Evolutionary conservation across 805 yeast genomes (phyloP).

Genomic region (Grigorovia yakushimaensis): DNA sequence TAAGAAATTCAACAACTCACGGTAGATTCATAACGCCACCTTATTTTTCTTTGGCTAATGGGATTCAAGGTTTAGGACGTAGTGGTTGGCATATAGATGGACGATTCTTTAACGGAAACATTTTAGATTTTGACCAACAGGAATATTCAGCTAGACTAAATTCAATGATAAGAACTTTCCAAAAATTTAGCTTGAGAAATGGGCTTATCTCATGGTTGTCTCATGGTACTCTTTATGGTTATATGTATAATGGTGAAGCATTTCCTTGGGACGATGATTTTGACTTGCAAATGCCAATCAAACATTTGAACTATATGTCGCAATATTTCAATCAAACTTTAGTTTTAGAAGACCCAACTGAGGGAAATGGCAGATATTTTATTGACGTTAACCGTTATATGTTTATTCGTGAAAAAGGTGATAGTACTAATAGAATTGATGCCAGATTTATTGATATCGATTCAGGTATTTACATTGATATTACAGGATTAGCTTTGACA

Average conservation of each 20-base stretch:
- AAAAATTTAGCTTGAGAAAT: constrained; percentile 36
- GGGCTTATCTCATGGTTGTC: constrained; percentile 52
- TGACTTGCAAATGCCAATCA: constrained; percentile 53
- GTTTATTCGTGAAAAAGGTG: constrained; percentile 47
- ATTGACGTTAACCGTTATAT: constrained; percentile 41
- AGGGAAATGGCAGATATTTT: constrained; percentile 49
- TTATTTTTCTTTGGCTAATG: constrained; percentile 26
- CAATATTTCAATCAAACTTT: constrained; percentile 34
- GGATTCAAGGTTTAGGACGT: neutral
- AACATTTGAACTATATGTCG: constrained; percentile 37
- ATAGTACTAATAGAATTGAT: constrained; percentile 55
- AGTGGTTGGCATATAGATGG: constrained; percentile 43
- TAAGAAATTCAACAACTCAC: constrained; percentile 25
- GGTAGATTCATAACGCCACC: constrained; percentile 30
- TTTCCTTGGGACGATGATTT: constrained; percentile 62
- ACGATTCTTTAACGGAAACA: constrained; percentile 46
- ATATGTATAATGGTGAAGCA: constrained; percentile 53
- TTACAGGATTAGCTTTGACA: constrained; percentile 46
- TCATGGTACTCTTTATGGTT: constrained; percentile 54
- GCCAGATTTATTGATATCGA: constrained; percentile 65
- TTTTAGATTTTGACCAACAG: constrained; percentile 30
- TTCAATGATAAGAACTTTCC: constrained; percentile 43
- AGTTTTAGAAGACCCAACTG: constrained; percentile 37
- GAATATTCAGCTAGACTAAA: constrained; percentile 27
- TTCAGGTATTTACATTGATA: constrained; percentile 61